Evolutionary conservation across 306 rosid species (phyloP).

Genomic region (Crataegus laevigata): DNA sequence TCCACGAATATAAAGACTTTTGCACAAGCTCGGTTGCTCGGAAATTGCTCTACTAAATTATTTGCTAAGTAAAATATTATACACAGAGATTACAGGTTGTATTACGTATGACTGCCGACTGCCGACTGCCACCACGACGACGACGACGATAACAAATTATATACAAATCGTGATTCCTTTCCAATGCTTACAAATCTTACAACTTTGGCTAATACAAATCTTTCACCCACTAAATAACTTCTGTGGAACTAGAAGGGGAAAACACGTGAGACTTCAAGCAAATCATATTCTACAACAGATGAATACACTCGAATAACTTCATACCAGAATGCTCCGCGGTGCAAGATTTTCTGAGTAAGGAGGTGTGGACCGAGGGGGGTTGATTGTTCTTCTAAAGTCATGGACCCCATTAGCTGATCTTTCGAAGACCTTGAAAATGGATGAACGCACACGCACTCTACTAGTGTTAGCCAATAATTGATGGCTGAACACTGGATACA

Average conservation of each 20-base stretch:
- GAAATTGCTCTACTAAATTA: background rate
- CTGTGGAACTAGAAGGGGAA: background rate
- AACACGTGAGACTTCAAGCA: slow-evolving; percentile 11
- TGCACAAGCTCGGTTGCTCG: background rate
- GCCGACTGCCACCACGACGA: too few species aligned
- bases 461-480: slow-evolving; percentile 3
- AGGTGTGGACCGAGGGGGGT: background rate
- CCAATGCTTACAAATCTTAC: background rate
- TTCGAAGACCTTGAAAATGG: slow-evolving; percentile 4
- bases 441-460: slow-evolving; percentile 2
- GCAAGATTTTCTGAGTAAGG: slow-evolving; percentile 13
- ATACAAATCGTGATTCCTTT: background rate
- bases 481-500: slow-evolving; percentile 15
- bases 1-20: background rate
- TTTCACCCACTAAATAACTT: background rate
- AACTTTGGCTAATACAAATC: background rate
- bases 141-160: background rate
- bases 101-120: background rate
- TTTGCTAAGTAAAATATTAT: background rate
- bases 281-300: slow-evolving; percentile 9
- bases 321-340: background rate
- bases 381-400: slow-evolving; percentile 12
- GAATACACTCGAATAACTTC: slow-evolving; percentile 9
- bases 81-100: background rate
- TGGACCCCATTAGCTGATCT: slow-evolving; percentile 14